A percentile compares a stretch with the other conserved stretches of the same genome.
Conservation (phyloP, 257 asterid species). For the Cynanchum wilfordii region DNA sequence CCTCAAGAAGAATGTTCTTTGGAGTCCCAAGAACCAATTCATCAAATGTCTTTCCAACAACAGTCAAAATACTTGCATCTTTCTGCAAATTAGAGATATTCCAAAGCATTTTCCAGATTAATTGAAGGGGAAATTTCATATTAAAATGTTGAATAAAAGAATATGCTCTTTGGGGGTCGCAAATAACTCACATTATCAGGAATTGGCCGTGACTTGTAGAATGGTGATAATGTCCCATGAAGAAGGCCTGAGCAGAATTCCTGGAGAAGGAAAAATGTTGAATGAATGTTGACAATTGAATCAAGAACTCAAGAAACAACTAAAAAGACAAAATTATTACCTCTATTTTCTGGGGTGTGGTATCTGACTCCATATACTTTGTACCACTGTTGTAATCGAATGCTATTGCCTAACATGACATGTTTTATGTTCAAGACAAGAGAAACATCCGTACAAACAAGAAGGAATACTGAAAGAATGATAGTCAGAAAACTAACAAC, state of each 20-base stretch:
- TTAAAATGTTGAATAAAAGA: not conserved
- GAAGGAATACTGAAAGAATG: not conserved
- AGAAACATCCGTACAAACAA: slow-evolving; percentile 11
- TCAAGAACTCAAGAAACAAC: slow-evolving; percentile 17
- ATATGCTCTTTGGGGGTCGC: not conserved
- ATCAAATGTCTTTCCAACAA: slow-evolving; percentile 86
- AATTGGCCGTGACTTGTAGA: slow-evolving; percentile 71
- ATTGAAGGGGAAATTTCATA: not conserved
- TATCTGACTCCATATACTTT: slow-evolving; percentile 64
- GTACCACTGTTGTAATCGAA: slow-evolving; percentile 58
- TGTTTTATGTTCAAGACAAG: not conserved
- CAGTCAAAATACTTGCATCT: slow-evolving; percentile 49
- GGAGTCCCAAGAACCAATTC: slow-evolving; percentile 59
- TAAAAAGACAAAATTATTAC: slow-evolving; percentile 31
- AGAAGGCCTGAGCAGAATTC: slow-evolving; percentile 62
- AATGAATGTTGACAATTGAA: slow-evolving; percentile 6
- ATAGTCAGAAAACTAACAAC: slow-evolving; percentile 34
- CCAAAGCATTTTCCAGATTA: slow-evolving; percentile 8
- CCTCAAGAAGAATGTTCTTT: slow-evolving; percentile 73
- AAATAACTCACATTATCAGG: slow-evolving; percentile 71
- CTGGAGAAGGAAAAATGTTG: slow-evolving; percentile 38
- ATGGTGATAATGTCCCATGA: slow-evolving; percentile 51
- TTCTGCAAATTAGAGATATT: slow-evolving; percentile 45
- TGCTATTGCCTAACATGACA: slow-evolving; percentile 46
- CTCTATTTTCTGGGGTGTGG: slow-evolving; percentile 54